Evolutionary conservation across 1,284 basidiomycete species (phyloP).

Genomic region (Neotropicomus parvogracilis): DNA sequence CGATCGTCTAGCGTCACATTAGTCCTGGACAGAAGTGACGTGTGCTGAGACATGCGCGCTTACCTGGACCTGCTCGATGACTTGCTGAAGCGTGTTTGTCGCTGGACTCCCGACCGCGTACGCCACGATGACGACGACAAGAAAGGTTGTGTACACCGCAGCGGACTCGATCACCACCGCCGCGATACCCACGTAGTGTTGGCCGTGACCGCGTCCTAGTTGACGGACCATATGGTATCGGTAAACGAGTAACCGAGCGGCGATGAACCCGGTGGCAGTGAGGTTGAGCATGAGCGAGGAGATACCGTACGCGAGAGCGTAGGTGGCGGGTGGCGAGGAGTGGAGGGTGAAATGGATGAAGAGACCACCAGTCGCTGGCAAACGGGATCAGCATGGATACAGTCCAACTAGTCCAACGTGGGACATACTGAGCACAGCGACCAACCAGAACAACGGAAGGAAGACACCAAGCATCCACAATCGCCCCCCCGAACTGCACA

Average conservation of each 20-base stretch:
- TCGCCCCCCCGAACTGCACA: constrained; percentile 7
- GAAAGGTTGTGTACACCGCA: constrained; percentile 10
- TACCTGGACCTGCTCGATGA: constrained; percentile 14
- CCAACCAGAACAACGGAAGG: constrained; percentile 3
- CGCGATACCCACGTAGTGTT: constrained; percentile 4
- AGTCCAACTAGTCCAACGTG: neutral
- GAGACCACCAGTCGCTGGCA: constrained; percentile 6
- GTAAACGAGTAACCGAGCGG: constrained; percentile 10
- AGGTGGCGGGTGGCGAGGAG: neutral
- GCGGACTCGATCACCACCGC: constrained; percentile 16
- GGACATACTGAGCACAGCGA: constrained; percentile 12
- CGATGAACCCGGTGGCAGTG: constrained; percentile 14
- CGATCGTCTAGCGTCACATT: constrained; percentile 8
- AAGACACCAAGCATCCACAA: constrained; percentile 6
- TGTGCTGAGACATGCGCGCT: neutral
- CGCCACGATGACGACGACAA: constrained; percentile 8
- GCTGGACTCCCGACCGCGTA: constrained; percentile 6
- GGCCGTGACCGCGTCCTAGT: constrained; percentile 10
- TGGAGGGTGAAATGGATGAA: constrained; percentile 3
- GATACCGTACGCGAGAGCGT: constrained; percentile 6
- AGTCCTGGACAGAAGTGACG: too few species aligned
- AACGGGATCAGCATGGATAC: neutral
- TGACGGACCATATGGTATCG: constrained; percentile 5
- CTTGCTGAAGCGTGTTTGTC: constrained; percentile 5
- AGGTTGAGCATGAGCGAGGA: constrained; percentile 15